Evolutionary conservation across 768 basidiomycete species (phyloP).

Genomic region (Russula sp.): DNA sequence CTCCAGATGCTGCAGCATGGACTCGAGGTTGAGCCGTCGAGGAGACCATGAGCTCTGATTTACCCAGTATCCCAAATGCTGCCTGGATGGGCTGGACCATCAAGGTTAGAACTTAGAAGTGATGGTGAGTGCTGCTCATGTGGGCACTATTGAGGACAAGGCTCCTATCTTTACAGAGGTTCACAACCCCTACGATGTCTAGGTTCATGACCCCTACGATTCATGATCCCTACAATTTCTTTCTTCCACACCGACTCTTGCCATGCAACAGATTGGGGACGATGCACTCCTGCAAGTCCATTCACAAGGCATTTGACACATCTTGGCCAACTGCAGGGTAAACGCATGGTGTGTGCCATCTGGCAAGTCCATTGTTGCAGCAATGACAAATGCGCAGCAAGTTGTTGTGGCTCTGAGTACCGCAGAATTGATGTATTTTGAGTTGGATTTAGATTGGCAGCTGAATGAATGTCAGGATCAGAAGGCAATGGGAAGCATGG

Average conservation of each 20-base stretch:
- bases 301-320: constrained; percentile 93
- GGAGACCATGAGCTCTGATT: constrained; percentile 89
- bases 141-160: not conserved
- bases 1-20: constrained; percentile 90
- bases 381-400: constrained; percentile 95
- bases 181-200: constrained; percentile 94
- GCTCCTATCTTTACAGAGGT: constrained; percentile 48
- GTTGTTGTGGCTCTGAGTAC: constrained; percentile 93
- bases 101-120: constrained; percentile 56
- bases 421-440: constrained; percentile 98
- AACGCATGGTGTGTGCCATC: constrained; percentile 95
- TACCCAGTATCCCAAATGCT: constrained; percentile 96
- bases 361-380: constrained; percentile 84
- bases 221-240: no score
- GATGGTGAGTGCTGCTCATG: constrained; percentile 55
- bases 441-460: constrained; percentile 92
- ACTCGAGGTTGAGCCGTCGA: constrained; percentile 65
- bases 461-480: constrained; percentile 97
- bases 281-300: constrained; percentile 95
- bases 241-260: constrained; percentile 92
- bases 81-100: constrained; percentile 76
- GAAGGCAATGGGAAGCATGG: constrained; percentile 94
- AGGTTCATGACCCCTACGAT: constrained; percentile 93
- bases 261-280: constrained; percentile 94
- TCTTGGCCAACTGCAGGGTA: constrained; percentile 82